phyloP scores from a whole-genome alignment of 352 stramenopile genomes.

The Aphanomyces invadans region DNA sequence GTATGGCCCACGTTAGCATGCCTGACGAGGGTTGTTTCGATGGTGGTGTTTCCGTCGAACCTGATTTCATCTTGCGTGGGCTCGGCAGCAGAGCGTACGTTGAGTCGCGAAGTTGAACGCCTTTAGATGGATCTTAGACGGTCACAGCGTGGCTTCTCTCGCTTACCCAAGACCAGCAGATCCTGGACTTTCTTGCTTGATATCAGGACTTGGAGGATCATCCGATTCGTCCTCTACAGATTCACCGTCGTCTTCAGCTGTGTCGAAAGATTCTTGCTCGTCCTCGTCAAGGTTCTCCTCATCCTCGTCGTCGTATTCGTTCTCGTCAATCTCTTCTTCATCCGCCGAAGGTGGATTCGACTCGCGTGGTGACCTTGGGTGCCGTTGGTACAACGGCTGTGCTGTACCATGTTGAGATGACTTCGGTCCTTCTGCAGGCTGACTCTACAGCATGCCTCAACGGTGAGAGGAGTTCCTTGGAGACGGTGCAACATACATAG shows the following conservation, averaged over 20 bases:
- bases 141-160: too few relatives aligned
- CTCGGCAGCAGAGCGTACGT: background rate
- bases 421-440: background rate
- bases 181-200: slow-evolving; percentile 31
- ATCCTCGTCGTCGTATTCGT: slow-evolving; percentile 26
- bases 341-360: background rate
- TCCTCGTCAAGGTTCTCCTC: slow-evolving; percentile 26
- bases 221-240: slow-evolving; percentile 24
- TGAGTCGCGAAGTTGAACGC: slow-evolving; percentile 23
- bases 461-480: background rate
- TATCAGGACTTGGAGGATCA: slow-evolving; percentile 37
- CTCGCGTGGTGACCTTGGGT: background rate
- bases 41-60: background rate
- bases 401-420: background rate
- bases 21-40: background rate
- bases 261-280: slow-evolving; percentile 27
- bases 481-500: background rate
- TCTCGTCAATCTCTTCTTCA: slow-evolving; percentile 5
- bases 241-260: slow-evolving; percentile 32
- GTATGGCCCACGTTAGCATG: too few relatives aligned
- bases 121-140: too few relatives aligned
- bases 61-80: background rate
- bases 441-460: background rate
- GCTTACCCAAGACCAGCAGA: slow-evolving; percentile 9
- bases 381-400: background rate